Evolutionary conservation across 805 yeast species (phyloP).

Genomic region (Starmerella ratchasimensis): DNA sequence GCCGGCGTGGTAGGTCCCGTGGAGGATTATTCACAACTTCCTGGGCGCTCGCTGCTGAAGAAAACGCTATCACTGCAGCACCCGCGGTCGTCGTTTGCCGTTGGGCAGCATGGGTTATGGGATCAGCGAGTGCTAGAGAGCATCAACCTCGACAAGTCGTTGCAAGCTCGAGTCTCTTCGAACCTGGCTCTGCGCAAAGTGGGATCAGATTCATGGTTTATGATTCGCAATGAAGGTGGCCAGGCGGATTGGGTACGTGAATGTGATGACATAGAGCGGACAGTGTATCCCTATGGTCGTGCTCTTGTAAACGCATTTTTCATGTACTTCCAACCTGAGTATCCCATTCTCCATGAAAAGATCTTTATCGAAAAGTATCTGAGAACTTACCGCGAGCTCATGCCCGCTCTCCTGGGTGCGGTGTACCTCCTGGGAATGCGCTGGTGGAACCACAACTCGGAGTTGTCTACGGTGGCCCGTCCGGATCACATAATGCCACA

Average conservation of each 20-base stretch:
- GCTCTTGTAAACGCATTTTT: conserved; percentile 56
- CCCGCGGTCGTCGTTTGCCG: conserved; percentile 77
- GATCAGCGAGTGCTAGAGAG: conserved; percentile 57
- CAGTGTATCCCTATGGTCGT: conserved; percentile 88
- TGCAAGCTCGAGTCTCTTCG: conserved; percentile 62
- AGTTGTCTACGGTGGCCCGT: conserved; percentile 56
- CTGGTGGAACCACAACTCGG: conserved; percentile 89
- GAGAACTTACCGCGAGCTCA: conserved; percentile 79
- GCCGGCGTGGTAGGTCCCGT: conserved; percentile 32
- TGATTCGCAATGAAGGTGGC: conserved; percentile 58
- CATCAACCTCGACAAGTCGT: conserved; percentile 54
- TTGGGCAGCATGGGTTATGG: conserved; percentile 78
- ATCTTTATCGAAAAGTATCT: conserved; percentile 85
- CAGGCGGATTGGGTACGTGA: conserved; percentile 60
- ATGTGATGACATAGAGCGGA: conserved; percentile 69
- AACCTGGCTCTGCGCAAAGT: conserved; percentile 64
- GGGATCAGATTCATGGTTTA: conserved; percentile 59
- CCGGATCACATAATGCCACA: conserved; percentile 51
- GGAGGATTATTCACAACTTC: conserved; percentile 52
- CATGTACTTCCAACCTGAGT: conserved; percentile 76
- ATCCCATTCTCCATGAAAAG: conserved; percentile 80
- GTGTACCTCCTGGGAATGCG: conserved; percentile 79
- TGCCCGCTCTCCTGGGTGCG: conserved; percentile 82
- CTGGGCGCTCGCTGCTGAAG: conserved; percentile 49
- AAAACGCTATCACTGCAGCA: conserved; percentile 65